phyloP scores from a whole-genome alignment of 73 alveolate genomes.

The Durusdinium trenchii region DNA sequence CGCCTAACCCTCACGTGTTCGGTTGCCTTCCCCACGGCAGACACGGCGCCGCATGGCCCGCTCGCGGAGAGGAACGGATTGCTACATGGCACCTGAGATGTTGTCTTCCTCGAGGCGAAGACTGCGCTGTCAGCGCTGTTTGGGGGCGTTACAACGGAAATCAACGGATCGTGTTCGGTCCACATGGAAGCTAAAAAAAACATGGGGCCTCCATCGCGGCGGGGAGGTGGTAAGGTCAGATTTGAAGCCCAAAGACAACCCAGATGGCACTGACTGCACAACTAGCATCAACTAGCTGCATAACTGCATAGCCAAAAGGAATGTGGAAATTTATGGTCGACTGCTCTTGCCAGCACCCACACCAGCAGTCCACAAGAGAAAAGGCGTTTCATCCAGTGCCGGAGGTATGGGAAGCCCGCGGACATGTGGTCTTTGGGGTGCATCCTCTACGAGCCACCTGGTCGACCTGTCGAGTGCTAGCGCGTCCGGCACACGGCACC shows the following conservation, averaged over 20 bases:
- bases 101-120: constrained; percentile 69
- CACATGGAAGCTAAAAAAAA: too few relatives aligned
- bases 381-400: too few relatives aligned
- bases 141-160: not conserved
- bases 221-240: not conserved
- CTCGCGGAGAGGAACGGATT: constrained; percentile 55
- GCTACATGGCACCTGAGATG: constrained; percentile 96
- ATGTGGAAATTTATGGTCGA: not conserved
- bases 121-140: not conserved
- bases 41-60: too few relatives aligned
- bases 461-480: not conserved
- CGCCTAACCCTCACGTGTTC: too few relatives aligned
- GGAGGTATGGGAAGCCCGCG: constrained; percentile 94
- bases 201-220: not conserved
- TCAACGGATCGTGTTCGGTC: not conserved
- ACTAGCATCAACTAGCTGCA: not conserved
- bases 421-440: constrained; percentile 98
- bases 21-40: too few relatives aligned
- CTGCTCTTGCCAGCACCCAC: not conserved
- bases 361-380: too few relatives aligned
- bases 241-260: not conserved
- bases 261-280: not conserved
- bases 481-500: not conserved
- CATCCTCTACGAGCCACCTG: constrained; percentile 96
- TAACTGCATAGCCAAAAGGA: not conserved